Evolutionary conservation across 257 asterid genomes (phyloP).

Genomic region (Capsicum rhomboideum): DNA sequence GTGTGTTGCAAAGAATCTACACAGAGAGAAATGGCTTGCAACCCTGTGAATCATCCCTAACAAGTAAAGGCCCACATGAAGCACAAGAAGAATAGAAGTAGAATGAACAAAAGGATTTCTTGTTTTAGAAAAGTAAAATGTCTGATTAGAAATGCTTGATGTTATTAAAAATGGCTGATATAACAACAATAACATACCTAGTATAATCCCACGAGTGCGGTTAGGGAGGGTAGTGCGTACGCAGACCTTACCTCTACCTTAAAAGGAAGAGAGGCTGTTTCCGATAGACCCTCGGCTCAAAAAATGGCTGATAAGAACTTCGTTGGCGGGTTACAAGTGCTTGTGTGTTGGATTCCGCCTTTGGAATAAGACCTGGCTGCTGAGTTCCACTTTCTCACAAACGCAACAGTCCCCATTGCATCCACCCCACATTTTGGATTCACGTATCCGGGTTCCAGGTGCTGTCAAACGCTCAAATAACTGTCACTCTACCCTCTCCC

Average conservation of each 20-base stretch:
- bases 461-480: neutral
- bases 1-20: neutral
- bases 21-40: neutral
- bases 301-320: neutral
- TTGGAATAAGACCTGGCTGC: neutral
- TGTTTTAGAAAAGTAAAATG: neutral
- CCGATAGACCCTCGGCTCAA: too few species aligned
- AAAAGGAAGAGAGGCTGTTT: too few species aligned
- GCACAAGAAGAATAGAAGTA: neutral
- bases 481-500: neutral
- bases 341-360: neutral
- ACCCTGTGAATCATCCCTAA: neutral
- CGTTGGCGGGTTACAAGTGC: neutral
- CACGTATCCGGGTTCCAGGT: neutral
- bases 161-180: neutral
- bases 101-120: neutral
- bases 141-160: neutral
- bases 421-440: neutral
- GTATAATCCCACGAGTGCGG: too few species aligned
- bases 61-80: neutral
- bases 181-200: too few species aligned
- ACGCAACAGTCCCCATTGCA: neutral
- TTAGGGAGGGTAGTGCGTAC: too few species aligned
- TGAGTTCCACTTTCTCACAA: neutral
- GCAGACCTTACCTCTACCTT: too few species aligned